Evolutionary conservation across 768 basidiomycete genomes (phyloP).

Genomic region (Amanita jacksonii): DNA sequence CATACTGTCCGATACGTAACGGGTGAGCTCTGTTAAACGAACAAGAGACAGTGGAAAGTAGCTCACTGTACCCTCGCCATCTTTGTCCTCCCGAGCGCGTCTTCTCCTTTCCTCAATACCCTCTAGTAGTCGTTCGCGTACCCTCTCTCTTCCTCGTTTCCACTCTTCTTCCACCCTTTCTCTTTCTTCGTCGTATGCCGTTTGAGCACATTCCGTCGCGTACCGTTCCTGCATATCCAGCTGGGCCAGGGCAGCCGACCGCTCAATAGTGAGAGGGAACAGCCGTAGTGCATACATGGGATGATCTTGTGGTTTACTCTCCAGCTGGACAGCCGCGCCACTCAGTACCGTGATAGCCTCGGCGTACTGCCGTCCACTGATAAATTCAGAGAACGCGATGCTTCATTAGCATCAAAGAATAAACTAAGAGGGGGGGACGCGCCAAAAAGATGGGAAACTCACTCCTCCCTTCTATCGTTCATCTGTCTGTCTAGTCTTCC

Average conservation of each 20-base stretch:
- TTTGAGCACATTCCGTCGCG: conserved; percentile 54
- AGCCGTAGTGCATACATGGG: conserved; percentile 62
- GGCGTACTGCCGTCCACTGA: conserved; percentile 49
- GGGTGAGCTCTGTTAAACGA: conserved; percentile 5
- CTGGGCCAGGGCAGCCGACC: conserved; percentile 63
- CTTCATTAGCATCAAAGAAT: too few species aligned
- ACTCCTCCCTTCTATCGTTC: conserved; percentile 71
- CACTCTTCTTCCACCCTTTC: conserved; percentile 78
- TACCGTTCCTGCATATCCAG: conserved; percentile 59
- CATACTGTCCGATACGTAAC: conserved; percentile 4
- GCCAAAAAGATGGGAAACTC: conserved; percentile 10
- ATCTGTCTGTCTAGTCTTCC: conserved; percentile 66
- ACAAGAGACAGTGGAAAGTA: conserved; percentile 30
- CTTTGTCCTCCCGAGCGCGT: conserved; percentile 80
- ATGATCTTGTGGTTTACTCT: conserved; percentile 57
- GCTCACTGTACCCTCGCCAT: conserved; percentile 73
- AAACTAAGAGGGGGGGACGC: conserved; percentile 6
- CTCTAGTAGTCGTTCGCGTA: conserved; percentile 70
- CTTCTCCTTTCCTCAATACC: conserved; percentile 77
- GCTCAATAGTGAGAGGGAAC: conserved; percentile 66
- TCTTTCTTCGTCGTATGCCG: conserved; percentile 70
- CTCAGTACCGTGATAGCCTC: conserved; percentile 58
- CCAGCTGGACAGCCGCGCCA: conserved; percentile 47
- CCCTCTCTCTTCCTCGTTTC: conserved; percentile 62
- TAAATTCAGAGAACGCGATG: conserved; percentile 4